Conservation (phyloP, 2,329 filamentous ascomycete genomes). For the Elsinoe australis region DNA sequence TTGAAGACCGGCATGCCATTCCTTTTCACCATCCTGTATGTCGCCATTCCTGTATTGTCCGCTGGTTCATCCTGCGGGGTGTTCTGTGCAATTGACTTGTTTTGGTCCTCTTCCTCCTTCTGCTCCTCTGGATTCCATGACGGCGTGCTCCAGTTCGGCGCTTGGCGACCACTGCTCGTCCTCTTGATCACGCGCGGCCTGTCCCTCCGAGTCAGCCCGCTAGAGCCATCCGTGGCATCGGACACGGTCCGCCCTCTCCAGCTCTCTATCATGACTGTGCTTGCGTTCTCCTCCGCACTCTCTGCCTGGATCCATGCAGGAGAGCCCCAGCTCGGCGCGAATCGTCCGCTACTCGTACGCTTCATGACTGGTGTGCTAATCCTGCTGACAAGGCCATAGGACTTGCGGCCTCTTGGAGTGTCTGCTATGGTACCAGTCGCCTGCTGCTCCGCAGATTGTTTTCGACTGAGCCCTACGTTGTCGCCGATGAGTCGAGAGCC, state of each 20-base stretch:
- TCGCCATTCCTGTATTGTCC: background rate
- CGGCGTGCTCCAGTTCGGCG: constrained; percentile 5
- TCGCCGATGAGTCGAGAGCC: no score
- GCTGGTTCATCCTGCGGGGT: background rate
- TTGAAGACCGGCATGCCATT: constrained; percentile 6
- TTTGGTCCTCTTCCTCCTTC: background rate
- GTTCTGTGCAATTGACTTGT: background rate
- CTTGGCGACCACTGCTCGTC: constrained; percentile 2
- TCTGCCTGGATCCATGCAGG: background rate
- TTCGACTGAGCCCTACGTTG: no score
- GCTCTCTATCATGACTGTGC: background rate
- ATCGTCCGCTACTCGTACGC: background rate
- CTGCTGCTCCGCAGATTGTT: background rate
- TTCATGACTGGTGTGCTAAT: background rate
- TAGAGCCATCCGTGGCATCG: background rate
- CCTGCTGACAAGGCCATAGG: background rate
- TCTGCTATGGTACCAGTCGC: background rate
- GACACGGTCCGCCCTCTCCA: background rate
- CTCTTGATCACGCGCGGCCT: background rate
- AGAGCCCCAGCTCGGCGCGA: background rate
- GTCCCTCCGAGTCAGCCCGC: background rate
- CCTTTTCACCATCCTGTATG: background rate
- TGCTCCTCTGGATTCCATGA: background rate
- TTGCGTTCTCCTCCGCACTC: background rate
- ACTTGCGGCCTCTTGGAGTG: background rate